A percentile compares a stretch with the other conserved stretches of the same genome.
phyloP scores from a whole-genome alignment of 169 alveolate genomes.

The Cryptosporidium meleagridis region DNA sequence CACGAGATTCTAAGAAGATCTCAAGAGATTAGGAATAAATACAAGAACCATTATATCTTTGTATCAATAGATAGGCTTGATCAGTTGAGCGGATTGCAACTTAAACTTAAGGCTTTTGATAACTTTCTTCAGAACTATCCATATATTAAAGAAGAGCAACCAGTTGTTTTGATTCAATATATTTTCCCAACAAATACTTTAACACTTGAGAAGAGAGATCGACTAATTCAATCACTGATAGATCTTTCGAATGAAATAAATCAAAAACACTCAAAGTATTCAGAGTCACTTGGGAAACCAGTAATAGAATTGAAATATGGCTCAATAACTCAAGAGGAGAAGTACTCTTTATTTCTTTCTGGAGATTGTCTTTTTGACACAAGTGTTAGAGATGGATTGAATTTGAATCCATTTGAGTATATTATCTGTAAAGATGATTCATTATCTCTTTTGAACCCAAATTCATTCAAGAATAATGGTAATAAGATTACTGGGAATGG shows the following conservation, averaged over 20 bases:
- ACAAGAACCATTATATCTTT: slow-evolving; percentile 15
- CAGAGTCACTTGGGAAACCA: neutral
- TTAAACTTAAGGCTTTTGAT: slow-evolving; percentile 81
- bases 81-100: slow-evolving; percentile 81
- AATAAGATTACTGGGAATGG: neutral
- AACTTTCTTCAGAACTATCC: slow-evolving; percentile 80
- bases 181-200: slow-evolving; percentile 80
- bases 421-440: slow-evolving; percentile 47
- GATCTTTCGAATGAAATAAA: slow-evolving; percentile 32
- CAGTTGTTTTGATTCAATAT: slow-evolving; percentile 81
- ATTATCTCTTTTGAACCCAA: neutral
- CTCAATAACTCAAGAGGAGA: slow-evolving; percentile 77
- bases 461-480: neutral
- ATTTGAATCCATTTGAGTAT: slow-evolving; percentile 83
- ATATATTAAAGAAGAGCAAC: slow-evolving; percentile 74
- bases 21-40: slow-evolving; percentile 9
- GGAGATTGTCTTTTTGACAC: slow-evolving; percentile 86
- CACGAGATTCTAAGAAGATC: slow-evolving; percentile 21
- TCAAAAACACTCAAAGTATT: neutral
- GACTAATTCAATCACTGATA: slow-evolving; percentile 26
- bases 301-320: slow-evolving; percentile 48
- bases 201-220: slow-evolving; percentile 40
- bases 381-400: slow-evolving; percentile 85
- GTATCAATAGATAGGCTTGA: slow-evolving; percentile 78
- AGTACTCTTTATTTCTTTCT: slow-evolving; percentile 80